Base-by-base conservation (phyloP, 2,329 filamentous ascomycete species). In the Atkinsonella texensis region DNA sequence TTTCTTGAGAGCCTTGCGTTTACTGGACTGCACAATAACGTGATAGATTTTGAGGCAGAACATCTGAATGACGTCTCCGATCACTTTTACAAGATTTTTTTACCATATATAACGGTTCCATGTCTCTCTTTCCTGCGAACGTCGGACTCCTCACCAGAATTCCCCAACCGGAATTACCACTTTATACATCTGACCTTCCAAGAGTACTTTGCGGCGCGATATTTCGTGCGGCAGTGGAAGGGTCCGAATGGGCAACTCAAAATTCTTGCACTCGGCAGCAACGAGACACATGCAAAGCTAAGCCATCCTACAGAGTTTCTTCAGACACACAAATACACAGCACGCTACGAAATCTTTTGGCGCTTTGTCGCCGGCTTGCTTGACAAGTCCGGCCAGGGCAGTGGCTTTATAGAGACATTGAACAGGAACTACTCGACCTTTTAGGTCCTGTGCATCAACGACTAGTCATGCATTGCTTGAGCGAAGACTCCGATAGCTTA, bases 201-300 rank as follows among this genome's bases (percentile, higher is more conserved):
- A 52, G 70, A 72, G 54, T 71, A 62, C 49, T 72, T 72, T 58
- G 68, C 66, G 0, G 70, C 70, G 2, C 59, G 53, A 28, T 70
- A 70, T 54, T 70, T 71, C 54, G 61, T 62, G n/a, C 58, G 57
- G 33, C 56, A 62, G 17, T 50, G 48, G 48, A 70, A 64, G 64
- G 57, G 48, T 28, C 28, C 33, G 5, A n/a, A 10, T 28, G 51
- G 13, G 17, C 38, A 32, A 5, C 57, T 64, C 1, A n/a, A 53
- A 48, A 58, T 31, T 52, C 48, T 58, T 3, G 13, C 31, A 8
- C 41, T 60, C 9, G 51, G 47, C 17, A 48, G 45, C 28, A 58
- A 52, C 46, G 41, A 44, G 41, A 11, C 41, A 23, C 8, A 44
- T 17, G 17, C 12, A 9, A 12, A 44, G 18, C 17, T 15, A 20